Percentiles rank a stretch among this genome's conserved stretches.
Evolutionary conservation across 2,329 filamentous ascomycete species (phyloP).

Genomic region (Botrytis squamosa): DNA sequence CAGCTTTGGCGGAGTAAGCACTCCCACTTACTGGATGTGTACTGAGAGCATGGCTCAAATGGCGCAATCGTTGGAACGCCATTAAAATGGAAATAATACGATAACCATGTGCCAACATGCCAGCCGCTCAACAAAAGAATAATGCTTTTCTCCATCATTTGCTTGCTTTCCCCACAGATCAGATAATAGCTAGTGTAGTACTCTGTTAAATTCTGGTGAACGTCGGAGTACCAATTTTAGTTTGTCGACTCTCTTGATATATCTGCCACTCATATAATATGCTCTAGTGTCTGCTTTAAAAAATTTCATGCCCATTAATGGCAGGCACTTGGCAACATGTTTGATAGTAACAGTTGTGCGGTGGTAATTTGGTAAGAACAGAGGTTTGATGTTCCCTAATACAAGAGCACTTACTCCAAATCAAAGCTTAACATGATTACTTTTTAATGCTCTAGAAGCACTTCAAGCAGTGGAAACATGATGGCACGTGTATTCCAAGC

Average conservation of each 20-base stretch:
- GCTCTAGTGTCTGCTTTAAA: background rate
- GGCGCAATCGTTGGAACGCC: background rate
- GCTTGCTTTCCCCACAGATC: background rate
- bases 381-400: background rate
- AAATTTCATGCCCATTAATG: background rate
- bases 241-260: background rate
- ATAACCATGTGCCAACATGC: background rate
- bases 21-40: background rate
- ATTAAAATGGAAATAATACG: background rate
- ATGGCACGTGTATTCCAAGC: background rate
- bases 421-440: background rate
- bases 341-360: background rate
- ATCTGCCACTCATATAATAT: background rate
- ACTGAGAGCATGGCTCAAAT: background rate
- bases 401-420: background rate
- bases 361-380: background rate
- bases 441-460: background rate
- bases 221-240: background rate
- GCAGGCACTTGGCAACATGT: background rate
- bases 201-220: too few species aligned
- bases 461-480: background rate
- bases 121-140: background rate
- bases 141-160: background rate
- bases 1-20: conserved; percentile 15
- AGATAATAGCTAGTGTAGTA: background rate